Base-by-base conservation (phyloP, 768 basidiomycete genomes). In the Psilocybe cubensis region DNA sequence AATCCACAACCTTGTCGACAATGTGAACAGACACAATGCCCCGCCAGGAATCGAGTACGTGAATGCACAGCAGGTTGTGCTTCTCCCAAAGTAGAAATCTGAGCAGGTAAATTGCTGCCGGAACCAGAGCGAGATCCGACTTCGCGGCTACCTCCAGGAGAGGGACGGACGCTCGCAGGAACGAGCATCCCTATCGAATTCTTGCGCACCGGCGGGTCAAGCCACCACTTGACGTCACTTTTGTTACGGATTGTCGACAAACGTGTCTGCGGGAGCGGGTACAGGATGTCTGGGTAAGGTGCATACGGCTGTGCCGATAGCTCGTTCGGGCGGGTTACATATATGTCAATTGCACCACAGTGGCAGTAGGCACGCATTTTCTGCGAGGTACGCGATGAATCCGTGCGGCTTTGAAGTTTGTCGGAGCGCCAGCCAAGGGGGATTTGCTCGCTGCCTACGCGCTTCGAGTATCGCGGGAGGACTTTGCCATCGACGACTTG, bases 151-250 rank as follows among this genome's bases (percentile, higher is more conserved):
- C 14, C 29, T 18, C 9, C 18, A n/a, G 54, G 54, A 40, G 33
- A 25, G 8, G 54, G 35, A 12, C 21, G 33, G 0, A 42, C 40
- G 8, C 28, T 28, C 4, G 42, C 55, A 27, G 23, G 20, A 14
- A 50, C 48, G 9, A 51, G 55, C 18, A 43, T 7, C 7, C 55
- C 55, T 7, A 38, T 24, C 27, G 28, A 24, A 28, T 48, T 56
- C 8, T 14, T 56, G 17, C 47, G 47, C 40, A 58, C 28, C 14
- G 56, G 48, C 8, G 66, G 64, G 11, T 60, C 54, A 5, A 59
- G 58, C 71, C 71, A 74, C 70, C 71, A 74, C 44, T 74, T 69
- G 12, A 67, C 65, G 45, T 73, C 70, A 1, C 51, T 58, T 0
- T 55, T 18, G 40, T 72, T 71, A 3, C 57, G 63, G 12, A 66